These are phyloP conservation scores for Phycomyces blakesleeanus DNA, from an alignment of 192 early-diverging fungal species.

Conservation along the genomic window DNA sequence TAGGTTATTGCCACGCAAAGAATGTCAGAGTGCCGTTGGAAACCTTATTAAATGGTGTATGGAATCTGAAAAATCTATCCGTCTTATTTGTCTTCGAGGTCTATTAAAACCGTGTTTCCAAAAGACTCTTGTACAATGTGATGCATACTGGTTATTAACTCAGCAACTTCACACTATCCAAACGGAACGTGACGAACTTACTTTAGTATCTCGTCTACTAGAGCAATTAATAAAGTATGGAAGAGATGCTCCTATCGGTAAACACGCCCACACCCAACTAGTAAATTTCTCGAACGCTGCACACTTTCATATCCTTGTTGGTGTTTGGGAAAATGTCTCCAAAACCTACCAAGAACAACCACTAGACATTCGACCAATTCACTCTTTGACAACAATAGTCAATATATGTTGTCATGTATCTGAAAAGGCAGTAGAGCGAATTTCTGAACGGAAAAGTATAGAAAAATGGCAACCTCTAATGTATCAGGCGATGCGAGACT, in stretches of 20 bases:
- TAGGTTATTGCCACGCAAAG: neutral
- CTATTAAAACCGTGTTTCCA: neutral
- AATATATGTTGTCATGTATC: neutral
- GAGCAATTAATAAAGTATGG: neutral
- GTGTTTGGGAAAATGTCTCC: neutral
- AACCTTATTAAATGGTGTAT: neutral
- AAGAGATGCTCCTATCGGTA: neutral
- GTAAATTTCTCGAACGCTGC: neutral
- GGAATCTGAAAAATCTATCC: neutral
- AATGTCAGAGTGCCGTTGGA: neutral
- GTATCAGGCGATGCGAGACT: neutral
- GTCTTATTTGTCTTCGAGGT: neutral
- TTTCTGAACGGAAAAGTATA: neutral
- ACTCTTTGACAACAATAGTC: neutral
- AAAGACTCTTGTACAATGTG: neutral
- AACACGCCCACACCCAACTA: neutral
- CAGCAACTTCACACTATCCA: neutral
- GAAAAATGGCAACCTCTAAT: neutral
- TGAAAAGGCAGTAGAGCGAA: neutral
- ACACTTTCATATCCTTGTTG: neutral
- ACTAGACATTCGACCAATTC: neutral
- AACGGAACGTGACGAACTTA: neutral
- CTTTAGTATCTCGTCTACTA: neutral
- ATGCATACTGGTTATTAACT: neutral
- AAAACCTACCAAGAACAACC: neutral